Conservation (phyloP, 495 filamentous ascomycete genomes). For the Penicillium cinerascens region DNA sequence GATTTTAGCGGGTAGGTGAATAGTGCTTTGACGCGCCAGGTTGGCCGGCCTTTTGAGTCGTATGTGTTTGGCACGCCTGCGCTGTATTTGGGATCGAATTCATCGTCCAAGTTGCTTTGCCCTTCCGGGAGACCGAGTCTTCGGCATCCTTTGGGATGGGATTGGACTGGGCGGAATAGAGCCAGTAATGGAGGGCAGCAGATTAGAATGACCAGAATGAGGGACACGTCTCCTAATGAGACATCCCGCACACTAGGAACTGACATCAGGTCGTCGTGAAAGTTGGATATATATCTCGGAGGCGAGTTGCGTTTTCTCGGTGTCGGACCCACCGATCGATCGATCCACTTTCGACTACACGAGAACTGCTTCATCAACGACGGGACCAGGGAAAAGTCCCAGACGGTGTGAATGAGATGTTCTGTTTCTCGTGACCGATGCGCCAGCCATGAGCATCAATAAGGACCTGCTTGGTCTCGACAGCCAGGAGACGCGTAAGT, state of each 20-base stretch:
- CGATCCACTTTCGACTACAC: not conserved
- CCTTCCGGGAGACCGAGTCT: constrained; percentile 28
- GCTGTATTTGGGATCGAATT: constrained; percentile 35
- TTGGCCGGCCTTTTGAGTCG: constrained; percentile 17
- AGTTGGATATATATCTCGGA: not conserved
- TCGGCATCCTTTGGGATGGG: constrained; percentile 31
- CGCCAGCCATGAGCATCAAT: constrained; percentile 24
- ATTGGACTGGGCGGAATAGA: not conserved
- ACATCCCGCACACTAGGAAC: not conserved
- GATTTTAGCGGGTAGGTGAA: constrained; percentile 89
- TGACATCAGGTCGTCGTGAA: not conserved
- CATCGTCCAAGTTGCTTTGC: constrained; percentile 36
- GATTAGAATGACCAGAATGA: not conserved
- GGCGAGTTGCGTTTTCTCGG: not conserved
- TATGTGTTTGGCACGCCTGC: constrained; percentile 16
- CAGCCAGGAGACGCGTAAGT: constrained; percentile 31
- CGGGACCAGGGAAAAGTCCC: no score
- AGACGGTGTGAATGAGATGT: not conserved
- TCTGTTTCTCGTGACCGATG: not conserved
- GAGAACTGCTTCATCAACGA: not conserved
- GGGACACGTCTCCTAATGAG: not conserved
- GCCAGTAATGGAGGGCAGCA: constrained; percentile 2
- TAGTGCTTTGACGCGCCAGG: constrained; percentile 69
- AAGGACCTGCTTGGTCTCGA: constrained; percentile 31
- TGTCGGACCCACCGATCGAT: not conserved